Conservation (phyloP, 352 stramenopile species). For the Phytophthora hybrid region DNA sequence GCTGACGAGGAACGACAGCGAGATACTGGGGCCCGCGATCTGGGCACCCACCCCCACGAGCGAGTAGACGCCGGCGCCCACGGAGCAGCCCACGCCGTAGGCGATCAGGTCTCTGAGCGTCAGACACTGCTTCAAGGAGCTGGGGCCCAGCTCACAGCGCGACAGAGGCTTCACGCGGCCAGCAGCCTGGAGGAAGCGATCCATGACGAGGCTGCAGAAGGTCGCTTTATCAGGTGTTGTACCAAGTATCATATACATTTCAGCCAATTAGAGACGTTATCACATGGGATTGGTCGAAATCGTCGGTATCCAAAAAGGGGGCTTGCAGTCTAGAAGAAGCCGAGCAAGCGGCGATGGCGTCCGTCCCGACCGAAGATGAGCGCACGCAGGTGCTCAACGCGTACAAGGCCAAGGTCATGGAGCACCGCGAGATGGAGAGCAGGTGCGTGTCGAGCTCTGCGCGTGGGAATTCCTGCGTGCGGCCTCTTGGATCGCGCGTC, state of each 20-base stretch:
- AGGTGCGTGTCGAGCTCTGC: constrained; percentile 55
- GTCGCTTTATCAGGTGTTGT: not conserved
- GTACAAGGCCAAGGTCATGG: constrained; percentile 97
- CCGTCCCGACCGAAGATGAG: constrained; percentile 79
- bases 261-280: constrained; percentile 12
- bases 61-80: constrained; percentile 94
- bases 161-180: constrained; percentile 77
- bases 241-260: not conserved
- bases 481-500: constrained; percentile 6
- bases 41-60: constrained; percentile 88
- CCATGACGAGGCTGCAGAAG: constrained; percentile 39
- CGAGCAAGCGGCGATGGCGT: constrained; percentile 55
- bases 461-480: not conserved
- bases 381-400: constrained; percentile 94
- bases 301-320: constrained; percentile 39
- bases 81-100: constrained; percentile 92
- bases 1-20: constrained; percentile 92
- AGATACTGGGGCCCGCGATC: constrained; percentile 88
- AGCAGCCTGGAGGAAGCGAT: constrained; percentile 62
- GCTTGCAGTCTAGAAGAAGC: constrained; percentile 5
- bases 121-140: constrained; percentile 69
- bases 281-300: constrained; percentile 28
- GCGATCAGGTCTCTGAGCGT: constrained; percentile 82
- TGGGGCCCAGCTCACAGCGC: constrained; percentile 49
- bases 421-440: constrained; percentile 97